Conservation (phyloP, 2,329 filamentous ascomycete genomes). For the Calonectria pauciramosa region DNA sequence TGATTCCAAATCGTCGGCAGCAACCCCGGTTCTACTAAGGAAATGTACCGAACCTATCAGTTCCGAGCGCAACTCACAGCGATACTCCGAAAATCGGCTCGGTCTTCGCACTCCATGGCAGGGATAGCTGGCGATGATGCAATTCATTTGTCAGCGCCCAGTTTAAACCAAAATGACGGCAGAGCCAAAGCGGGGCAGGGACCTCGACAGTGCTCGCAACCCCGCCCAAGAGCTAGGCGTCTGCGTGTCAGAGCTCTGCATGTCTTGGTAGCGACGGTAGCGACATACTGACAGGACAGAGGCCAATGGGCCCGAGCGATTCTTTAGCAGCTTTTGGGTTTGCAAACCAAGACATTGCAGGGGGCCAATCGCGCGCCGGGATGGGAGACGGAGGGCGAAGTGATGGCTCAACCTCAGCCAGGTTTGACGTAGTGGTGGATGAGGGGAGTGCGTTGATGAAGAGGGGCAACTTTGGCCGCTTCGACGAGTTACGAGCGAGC, state of each 20-base stretch:
- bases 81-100: slow-evolving; percentile 39
- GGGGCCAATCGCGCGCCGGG: not conserved
- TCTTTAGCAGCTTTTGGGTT: not conserved
- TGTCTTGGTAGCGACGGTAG: not conserved
- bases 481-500: slow-evolving; percentile 7
- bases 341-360: not conserved
- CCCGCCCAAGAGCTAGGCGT: slow-evolving; percentile 31
- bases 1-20: slow-evolving; percentile 2
- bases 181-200: slow-evolving; percentile 39
- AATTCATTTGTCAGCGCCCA: slow-evolving; percentile 43
- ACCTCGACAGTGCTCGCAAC: slow-evolving; percentile 16
- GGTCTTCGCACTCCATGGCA: not conserved
- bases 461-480: slow-evolving; percentile 3
- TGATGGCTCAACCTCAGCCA: not conserved
- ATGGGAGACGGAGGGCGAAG: not conserved
- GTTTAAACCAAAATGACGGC: slow-evolving; percentile 42
- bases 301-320: slow-evolving; percentile 6
- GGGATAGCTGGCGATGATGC: slow-evolving; percentile 38
- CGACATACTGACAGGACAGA: not conserved
- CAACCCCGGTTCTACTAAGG: not conserved
- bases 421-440: slow-evolving; percentile 1
- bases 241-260: not conserved
- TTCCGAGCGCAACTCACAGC: not conserved
- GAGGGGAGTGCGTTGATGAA: not conserved
- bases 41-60: slow-evolving; percentile 3